Evolutionary conservation across 2,329 filamentous ascomycete species (phyloP).

Genomic region (Arachnomyces sp.): DNA sequence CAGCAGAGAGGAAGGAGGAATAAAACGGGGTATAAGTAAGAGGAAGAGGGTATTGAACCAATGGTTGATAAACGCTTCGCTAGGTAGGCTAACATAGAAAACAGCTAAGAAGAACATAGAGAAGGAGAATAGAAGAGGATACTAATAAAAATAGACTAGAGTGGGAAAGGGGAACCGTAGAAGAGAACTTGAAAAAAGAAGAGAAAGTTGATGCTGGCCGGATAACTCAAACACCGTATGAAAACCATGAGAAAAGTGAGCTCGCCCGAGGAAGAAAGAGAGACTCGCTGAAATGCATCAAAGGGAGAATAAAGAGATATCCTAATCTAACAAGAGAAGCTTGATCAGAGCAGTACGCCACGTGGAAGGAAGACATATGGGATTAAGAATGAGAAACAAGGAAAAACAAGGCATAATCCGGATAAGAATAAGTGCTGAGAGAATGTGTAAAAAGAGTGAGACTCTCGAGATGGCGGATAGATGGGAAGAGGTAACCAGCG

Average conservation of each 20-base stretch:
- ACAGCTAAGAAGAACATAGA: background rate
- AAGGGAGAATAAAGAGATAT: background rate
- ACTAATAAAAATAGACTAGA: no score
- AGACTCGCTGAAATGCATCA: constrained; percentile 3
- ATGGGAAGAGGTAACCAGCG: no score
- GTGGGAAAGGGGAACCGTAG: background rate
- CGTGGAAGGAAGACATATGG: no score
- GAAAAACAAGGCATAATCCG: no score
- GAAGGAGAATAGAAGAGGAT: background rate
- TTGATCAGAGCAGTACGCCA: background rate
- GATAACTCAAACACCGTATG: constrained; percentile 1
- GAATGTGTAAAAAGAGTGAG: no score
- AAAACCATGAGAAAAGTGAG: background rate
- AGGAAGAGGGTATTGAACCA: no score
- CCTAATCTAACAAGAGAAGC: no score
- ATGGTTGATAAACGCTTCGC: no score
- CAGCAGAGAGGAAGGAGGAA: constrained; percentile 5
- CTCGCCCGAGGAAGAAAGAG: background rate
- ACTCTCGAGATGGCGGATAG: no score
- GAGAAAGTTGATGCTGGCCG: constrained; percentile 5
- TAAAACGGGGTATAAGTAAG: constrained; percentile 1
- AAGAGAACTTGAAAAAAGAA: constrained; percentile 7
- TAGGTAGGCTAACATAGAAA: no score
- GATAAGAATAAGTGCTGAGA: no score
- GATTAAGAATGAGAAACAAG: no score